Evolutionary conservation across 345 rosid genomes (phyloP).

Genomic region (Salix exigua): DNA sequence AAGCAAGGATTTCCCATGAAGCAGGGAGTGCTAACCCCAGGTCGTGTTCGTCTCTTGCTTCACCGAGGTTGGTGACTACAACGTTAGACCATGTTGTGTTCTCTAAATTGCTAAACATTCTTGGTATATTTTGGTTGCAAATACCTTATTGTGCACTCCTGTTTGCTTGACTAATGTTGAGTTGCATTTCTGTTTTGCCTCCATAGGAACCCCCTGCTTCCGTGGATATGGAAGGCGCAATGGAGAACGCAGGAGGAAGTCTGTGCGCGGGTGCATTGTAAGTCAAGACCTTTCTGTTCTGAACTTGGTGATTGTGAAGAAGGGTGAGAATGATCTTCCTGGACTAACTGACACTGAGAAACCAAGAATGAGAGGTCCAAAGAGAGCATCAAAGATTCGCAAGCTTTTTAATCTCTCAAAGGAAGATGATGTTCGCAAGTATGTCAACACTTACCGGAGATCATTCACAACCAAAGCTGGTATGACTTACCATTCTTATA

Average conservation of each 20-base stretch:
- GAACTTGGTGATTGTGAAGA: constrained; percentile 77
- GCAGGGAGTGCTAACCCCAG: constrained; percentile 89
- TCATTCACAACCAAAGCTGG: constrained; percentile 72
- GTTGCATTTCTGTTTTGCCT: background rate
- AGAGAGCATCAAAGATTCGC: constrained; percentile 77
- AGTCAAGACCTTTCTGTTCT: constrained; percentile 76
- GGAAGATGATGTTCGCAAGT: constrained; percentile 78
- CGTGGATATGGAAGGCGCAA: constrained; percentile 76
- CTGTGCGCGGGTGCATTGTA: constrained; percentile 83
- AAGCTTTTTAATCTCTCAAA: constrained; percentile 68
- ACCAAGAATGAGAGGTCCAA: constrained; percentile 87
- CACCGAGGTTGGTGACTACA: constrained; percentile 44
- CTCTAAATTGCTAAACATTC: background rate
- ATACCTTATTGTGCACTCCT: background rate
- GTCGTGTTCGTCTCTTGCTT: constrained; percentile 85
- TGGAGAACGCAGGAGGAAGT: constrained; percentile 81
- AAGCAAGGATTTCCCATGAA: constrained; percentile 95
- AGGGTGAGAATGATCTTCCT: constrained; percentile 77
- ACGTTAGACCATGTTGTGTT: background rate
- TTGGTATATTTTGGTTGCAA: background rate
- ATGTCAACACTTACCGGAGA: constrained; percentile 79
- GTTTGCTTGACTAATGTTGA: constrained; percentile 13
- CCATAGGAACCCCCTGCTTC: constrained; percentile 65
- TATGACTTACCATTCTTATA: background rate
- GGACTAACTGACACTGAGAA: constrained; percentile 70